Percentiles rank a stretch among this genome's conserved stretches.
Evolutionary conservation across 192 early-diverging fungal species (phyloP).

Genomic region (Linnemannia schmuckeri): DNA sequence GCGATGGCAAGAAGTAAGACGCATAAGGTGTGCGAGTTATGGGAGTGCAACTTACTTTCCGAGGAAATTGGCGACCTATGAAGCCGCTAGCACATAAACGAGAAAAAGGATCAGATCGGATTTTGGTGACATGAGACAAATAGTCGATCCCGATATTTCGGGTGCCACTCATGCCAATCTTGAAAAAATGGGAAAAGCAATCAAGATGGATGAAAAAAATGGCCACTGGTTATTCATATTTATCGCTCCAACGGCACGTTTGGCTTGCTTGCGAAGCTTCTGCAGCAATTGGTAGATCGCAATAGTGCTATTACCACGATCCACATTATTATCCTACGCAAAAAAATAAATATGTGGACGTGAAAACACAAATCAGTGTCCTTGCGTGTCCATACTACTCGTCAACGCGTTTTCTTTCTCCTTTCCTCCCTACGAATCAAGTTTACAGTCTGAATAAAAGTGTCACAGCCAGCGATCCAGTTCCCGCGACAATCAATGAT

Average conservation of each 20-base stretch:
- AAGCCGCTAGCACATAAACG: neutral
- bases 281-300: constrained; percentile 68
- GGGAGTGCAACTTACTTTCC: constrained; percentile 21
- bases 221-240: neutral
- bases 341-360: neutral
- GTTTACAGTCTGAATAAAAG: constrained; percentile 76
- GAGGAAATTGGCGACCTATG: constrained; percentile 31
- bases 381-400: neutral
- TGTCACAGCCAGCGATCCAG: constrained; percentile 66
- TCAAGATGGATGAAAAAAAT: neutral
- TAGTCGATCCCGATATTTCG: neutral
- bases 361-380: neutral
- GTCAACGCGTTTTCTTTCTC: neutral
- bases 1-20: too few relatives aligned
- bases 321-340: constrained; percentile 73
- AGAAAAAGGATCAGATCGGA: neutral
- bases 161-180: neutral
- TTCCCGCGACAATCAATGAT: constrained; percentile 65
- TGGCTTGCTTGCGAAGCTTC: constrained; percentile 67
- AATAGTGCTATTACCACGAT: constrained; percentile 77
- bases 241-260: constrained; percentile 58
- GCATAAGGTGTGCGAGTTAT: neutral
- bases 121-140: neutral
- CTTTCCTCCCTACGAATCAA: neutral
- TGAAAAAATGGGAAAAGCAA: neutral